A percentile compares a stretch with the other conserved stretches of the same genome.
These are phyloP conservation scores for Lasiodiplodia gonubiensis DNA, from an alignment of 2,329 filamentous ascomycete genomes.

Conservation along the genomic window DNA sequence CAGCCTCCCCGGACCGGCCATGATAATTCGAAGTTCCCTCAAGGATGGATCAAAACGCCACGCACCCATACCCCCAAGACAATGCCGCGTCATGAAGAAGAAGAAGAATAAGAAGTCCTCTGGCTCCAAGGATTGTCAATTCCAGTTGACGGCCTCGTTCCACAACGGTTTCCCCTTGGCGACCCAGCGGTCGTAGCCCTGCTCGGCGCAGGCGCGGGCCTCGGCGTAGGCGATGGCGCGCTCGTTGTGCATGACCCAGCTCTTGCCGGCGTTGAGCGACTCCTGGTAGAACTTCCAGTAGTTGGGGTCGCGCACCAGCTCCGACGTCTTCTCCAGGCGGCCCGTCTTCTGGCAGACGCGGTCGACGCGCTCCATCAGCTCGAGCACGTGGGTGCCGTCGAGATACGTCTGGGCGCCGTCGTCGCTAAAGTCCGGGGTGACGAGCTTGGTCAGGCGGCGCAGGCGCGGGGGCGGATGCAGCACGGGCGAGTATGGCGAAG, in stretches of 20 bases:
- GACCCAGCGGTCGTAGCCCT: conserved; percentile 12
- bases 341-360: conserved; percentile 16
- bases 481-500: too few relatives aligned
- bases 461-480: background rate
- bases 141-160: conserved; percentile 12
- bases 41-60: background rate
- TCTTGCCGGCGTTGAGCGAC: conserved; percentile 15
- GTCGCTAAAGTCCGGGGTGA: conserved; percentile 23
- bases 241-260: conserved; percentile 21
- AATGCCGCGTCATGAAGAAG: background rate
- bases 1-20: too few relatives aligned
- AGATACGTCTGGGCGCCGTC: conserved; percentile 20
- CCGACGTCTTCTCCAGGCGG: conserved; percentile 11
- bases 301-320: conserved; percentile 8
- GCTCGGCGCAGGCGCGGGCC: conserved; percentile 1
- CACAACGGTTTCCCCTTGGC: conserved; percentile 8
- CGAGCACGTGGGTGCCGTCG: conserved; percentile 25
- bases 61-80: background rate
- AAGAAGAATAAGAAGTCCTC: background rate
- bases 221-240: conserved; percentile 14
- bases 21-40: background rate
- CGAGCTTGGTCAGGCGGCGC: conserved; percentile 13
- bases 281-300: conserved; percentile 26
- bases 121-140: background rate
- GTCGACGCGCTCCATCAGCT: conserved; percentile 25